A percentile compares a stretch with the other conserved stretches of the same genome.
phyloP scores from a whole-genome alignment of 2,329 filamentous ascomycete genomes.

The Podosphaera aphanis region DNA sequence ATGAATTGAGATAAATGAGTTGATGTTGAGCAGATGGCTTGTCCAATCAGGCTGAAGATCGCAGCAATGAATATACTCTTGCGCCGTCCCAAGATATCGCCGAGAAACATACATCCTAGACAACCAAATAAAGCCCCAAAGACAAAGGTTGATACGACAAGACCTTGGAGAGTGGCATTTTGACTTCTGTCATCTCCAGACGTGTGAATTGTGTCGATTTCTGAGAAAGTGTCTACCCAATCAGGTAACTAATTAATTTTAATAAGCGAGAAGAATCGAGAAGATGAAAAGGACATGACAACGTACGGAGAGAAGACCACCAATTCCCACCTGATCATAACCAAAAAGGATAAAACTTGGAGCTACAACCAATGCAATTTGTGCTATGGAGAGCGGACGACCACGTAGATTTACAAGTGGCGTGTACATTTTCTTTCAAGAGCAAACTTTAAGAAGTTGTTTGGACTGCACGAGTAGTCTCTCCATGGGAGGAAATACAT shows the following conservation, averaged over 20 bases:
- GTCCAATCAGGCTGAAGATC: background rate
- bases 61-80: background rate
- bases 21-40: background rate
- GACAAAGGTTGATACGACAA: slow-evolving; percentile 33
- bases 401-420: background rate
- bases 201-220: background rate
- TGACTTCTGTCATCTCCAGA: background rate
- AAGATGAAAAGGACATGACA: background rate
- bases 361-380: background rate
- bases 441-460: too few relatives aligned
- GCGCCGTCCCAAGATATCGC: slow-evolving; percentile 26
- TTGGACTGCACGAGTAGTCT: too few relatives aligned
- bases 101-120: slow-evolving; percentile 23
- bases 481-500: too few relatives aligned
- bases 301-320: background rate
- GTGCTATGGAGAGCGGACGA: background rate
- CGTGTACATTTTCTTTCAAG: too few relatives aligned
- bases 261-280: background rate
- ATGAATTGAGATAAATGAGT: slow-evolving; percentile 27
- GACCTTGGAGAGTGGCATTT: slow-evolving; percentile 17
- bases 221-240: background rate
- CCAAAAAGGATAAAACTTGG: background rate
- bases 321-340: background rate
- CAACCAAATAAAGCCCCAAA: slow-evolving; percentile 29
- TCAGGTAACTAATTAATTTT: background rate